Evolutionary conservation across 331 rosid species (phyloP), one percentile per base, ranked within the genome.

Genomic region (Stylosanthes scabra): DNA sequence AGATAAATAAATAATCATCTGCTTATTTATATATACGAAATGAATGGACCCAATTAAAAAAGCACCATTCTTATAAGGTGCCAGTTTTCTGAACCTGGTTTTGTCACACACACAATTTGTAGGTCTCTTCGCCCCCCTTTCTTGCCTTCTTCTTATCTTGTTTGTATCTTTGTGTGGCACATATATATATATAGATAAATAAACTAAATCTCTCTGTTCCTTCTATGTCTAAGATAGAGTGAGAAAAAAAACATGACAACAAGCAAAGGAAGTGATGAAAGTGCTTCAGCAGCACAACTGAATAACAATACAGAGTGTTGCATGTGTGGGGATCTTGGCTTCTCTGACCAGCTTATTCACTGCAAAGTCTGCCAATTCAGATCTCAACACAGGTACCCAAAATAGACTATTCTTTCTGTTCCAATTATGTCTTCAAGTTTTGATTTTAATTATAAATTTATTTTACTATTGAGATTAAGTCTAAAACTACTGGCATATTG

Each of bases 291-390:
- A 16, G 47, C 15, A 66, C 39, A 74, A 66, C 66, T 80, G 62
- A 77, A 69, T 69, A 79, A 45, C 66, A 77, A 69, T 69, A 79
- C 50, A 2, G 97, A 94, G 88, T 94, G 99, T 67, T 94, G 99
- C 86, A 94, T 90, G 97, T 94, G 99, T 68, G 99, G 99, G 9
- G 99, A 94, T 80, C 85, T 54, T 44, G 99, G 97, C 63, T 88
- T 94, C 87, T 87, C 97, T 45, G 74, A 84, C 47, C 93, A 91
- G 79, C 97, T 91, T 77, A 90, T 94, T 78, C 93, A 67, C 34
- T 94, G 99, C 83, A 80, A 86, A 80, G 58, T 86, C 59, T 94
- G 99, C 74, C 95, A 89, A 37, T 89, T 89, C 97, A 88, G 99
- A 94, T 94, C 96, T 68, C 99, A 94, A 67, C 99, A 94, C 89